These are phyloP conservation scores for Neopestalotiopsis rosae DNA, from an alignment of 2,329 filamentous ascomycete species.

Conservation along the genomic window DNA sequence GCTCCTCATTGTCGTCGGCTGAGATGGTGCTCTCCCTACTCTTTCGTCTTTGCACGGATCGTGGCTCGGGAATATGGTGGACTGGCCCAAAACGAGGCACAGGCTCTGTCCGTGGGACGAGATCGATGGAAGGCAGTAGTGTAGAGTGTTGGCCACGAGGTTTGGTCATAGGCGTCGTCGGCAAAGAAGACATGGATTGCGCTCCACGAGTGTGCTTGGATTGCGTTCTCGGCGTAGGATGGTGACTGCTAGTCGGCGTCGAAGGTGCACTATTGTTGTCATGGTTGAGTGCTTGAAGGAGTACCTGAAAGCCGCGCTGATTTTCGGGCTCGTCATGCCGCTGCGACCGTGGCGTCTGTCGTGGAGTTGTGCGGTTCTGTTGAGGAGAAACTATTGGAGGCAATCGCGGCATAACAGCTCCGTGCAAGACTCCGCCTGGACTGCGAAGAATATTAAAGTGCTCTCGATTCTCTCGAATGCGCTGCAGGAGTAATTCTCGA, in stretches of 20 bases:
- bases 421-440: constrained; percentile 71
- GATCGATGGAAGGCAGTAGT: constrained; percentile 66
- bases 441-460: constrained; percentile 82
- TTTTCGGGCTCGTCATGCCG: constrained; percentile 44
- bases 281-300: constrained; percentile 81
- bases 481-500: constrained; percentile 76
- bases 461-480: constrained; percentile 88
- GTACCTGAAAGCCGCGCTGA: constrained; percentile 74
- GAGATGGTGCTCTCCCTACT: constrained; percentile 89
- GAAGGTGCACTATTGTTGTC: constrained; percentile 77
- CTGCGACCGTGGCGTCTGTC: constrained; percentile 51
- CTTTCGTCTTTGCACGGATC: constrained; percentile 55
- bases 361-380: constrained; percentile 53
- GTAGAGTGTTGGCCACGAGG: constrained; percentile 53
- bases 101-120: constrained; percentile 66
- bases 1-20: constrained; percentile 64
- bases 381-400: constrained; percentile 49
- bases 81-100: constrained; percentile 47
- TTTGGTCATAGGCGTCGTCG: constrained; percentile 72
- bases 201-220: constrained; percentile 75
- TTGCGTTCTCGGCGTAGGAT: constrained; percentile 51
- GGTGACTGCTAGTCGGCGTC: constrained; percentile 62
- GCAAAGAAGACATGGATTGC: constrained; percentile 85
- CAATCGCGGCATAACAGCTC: constrained; percentile 64
- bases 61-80: constrained; percentile 52